These are phyloP conservation scores for Brachypodium distachyon DNA, from an alignment of 202 grass and related monocot genomes.

Conservation along the genomic window DNA sequence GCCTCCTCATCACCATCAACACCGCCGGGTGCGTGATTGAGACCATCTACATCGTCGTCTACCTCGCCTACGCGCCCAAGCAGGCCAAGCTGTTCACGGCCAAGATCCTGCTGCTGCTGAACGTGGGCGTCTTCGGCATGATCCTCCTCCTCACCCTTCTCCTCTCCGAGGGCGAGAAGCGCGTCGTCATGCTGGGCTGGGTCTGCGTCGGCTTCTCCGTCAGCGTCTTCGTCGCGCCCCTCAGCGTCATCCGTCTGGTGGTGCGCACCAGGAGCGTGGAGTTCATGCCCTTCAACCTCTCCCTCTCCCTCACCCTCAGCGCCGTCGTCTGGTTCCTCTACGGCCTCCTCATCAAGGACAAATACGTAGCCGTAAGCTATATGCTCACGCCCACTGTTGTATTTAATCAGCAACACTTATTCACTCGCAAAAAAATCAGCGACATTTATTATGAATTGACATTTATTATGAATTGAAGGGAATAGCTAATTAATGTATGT, in stretches of 20 bases:
- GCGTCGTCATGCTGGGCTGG: slow-evolving; percentile 55
- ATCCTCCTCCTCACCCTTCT: slow-evolving; percentile 66
- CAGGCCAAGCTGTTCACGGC: slow-evolving; percentile 53
- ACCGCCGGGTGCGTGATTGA: slow-evolving; percentile 65
- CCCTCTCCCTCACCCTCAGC: no score
- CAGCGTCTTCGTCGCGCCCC: slow-evolving; percentile 72
- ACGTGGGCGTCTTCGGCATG: slow-evolving; percentile 50
- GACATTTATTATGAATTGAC: no score
- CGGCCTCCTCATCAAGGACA: slow-evolving; percentile 62
- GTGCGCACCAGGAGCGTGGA: slow-evolving; percentile 69
- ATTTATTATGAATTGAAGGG: no score
- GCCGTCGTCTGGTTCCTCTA: slow-evolving; percentile 83
- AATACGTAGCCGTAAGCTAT: slow-evolving; percentile 62
- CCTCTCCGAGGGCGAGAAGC: slow-evolving; percentile 14
- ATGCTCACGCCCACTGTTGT: no score
- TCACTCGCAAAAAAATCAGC: no score
- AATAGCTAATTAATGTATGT: no score
- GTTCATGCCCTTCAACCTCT: slow-evolving; percentile 87
- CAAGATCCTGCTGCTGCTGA: slow-evolving; percentile 52
- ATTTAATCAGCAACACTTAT: no score
- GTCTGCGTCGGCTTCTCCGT: slow-evolving; percentile 67
- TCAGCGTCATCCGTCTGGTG: slow-evolving; percentile 66
- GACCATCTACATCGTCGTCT: slow-evolving; percentile 68
- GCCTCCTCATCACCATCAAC: slow-evolving; percentile 78
- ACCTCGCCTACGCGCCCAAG: slow-evolving; percentile 61